Conservation (phyloP, 495 filamentous ascomycete genomes). For the Oleoguttula mirabilis region DNA sequence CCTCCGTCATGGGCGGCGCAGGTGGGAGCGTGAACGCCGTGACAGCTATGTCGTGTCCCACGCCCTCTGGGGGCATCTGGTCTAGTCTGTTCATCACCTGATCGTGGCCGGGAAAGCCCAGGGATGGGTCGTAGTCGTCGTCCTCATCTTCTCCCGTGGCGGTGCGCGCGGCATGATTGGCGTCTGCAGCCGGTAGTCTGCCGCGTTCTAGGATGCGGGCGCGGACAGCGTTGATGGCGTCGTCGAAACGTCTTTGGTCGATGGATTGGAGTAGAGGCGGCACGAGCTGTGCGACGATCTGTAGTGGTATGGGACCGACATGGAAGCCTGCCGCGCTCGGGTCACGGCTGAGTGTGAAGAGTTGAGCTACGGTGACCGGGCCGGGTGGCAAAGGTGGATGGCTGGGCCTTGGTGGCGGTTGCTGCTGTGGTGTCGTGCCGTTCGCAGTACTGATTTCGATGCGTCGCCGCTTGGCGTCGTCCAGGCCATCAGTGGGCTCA, state of each 20-base stretch:
- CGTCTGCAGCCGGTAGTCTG: conserved; percentile 18
- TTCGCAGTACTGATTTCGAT: conserved; percentile 39
- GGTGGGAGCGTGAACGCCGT: conserved; percentile 66
- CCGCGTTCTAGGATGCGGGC: conserved; percentile 36
- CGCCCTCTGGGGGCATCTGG: conserved; percentile 34
- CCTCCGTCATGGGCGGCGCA: conserved; percentile 57
- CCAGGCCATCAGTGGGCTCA: conserved; percentile 56
- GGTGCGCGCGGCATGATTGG: conserved; percentile 36
- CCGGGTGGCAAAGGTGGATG: conserved; percentile 58
- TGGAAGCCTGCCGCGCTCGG: conserved; percentile 63
- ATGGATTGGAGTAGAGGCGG: conserved; percentile 51
- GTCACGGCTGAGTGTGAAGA: conserved; percentile 76
- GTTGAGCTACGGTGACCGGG: conserved; percentile 59
- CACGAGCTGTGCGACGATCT: conserved; percentile 61
- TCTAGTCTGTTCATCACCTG: conserved; percentile 61
- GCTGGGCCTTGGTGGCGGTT: conserved; percentile 35
- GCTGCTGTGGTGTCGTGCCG: conserved; percentile 29
- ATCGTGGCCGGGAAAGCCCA: conserved; percentile 48
- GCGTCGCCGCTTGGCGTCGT: conserved; percentile 57
- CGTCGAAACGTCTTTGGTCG: conserved; percentile 49
- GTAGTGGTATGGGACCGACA: conserved; percentile 55
- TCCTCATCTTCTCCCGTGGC: conserved; percentile 62
- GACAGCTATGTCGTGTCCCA: conserved; percentile 43
- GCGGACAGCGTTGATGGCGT: conserved; percentile 52
- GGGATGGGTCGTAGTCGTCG: conserved; percentile 60